Evolutionary conservation across 208 protist species (phyloP), one percentile per base, ranked within the genome.

Genomic region (Crithidia expoeki): DNA sequence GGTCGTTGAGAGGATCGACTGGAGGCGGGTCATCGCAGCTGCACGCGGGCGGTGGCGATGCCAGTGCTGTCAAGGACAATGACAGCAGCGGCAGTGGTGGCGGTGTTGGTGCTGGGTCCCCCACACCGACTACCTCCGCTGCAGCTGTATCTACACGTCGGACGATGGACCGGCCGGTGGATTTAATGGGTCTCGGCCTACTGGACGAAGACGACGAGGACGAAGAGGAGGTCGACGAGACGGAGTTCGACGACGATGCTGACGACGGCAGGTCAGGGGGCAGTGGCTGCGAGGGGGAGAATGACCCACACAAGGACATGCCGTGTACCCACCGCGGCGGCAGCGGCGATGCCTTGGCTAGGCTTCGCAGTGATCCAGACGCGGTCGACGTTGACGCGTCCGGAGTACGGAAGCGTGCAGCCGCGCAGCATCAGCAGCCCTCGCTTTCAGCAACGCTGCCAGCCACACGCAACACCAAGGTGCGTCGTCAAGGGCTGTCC

Each of bases 161-260:
- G 19, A 25, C 38, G 25, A 62, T 34, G n/a, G 60, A 47, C 0
- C 25, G 21, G 21, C 49, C 67, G 16, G 36, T 65, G 0, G 57
- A 70, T 28, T 46, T 70, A 34, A 76, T 69, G 10, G 72, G 72
- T 6, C 52, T 80, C 17, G 59, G 68, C 44, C 52, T 76, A 2
- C 63, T 72, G 17, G 72, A 80, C 38, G 72, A 78, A 57, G 72
- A 70, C 36, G 65, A 69, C 2, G 74, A 79, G 14, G 62, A 73
- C 16, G 64, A 76, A 9, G 73, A 68, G n/a, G 78, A 81, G 10
- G 64, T 56, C 21, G 68, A 76, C 7, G 62, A 71, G 16, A 49
- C 19, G 21, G 40, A 36, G 19, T 17, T 16, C 19, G 28, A 16
- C 16, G 50, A 34, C 21, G 73, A 67, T 6, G 28, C 3, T 16